These are phyloP conservation scores for Cladophialophora bantiana DNA, from an alignment of 2,329 filamentous ascomycete species.

Conservation along the genomic window DNA sequence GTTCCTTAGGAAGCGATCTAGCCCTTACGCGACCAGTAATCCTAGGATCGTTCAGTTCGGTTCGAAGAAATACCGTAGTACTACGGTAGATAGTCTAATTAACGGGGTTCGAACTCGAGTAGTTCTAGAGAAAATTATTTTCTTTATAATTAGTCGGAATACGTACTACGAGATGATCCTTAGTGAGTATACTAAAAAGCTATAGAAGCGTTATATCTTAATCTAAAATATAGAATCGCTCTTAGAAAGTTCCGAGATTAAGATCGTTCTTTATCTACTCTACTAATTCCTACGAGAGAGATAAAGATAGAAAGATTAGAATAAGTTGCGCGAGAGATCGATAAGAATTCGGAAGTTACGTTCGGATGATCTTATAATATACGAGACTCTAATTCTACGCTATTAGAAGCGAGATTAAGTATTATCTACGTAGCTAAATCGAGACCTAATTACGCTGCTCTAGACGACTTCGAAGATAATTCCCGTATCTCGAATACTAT, in stretches of 20 bases:
- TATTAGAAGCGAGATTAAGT: background rate
- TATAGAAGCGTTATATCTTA: constrained; percentile 4
- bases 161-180: background rate
- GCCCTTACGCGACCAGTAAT: too few species aligned
- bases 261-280: background rate
- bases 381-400: background rate
- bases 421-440: too few species aligned
- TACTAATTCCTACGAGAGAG: background rate
- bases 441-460: too few species aligned
- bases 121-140: background rate
- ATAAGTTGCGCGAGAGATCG: background rate
- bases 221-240: background rate
- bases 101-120: background rate
- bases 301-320: background rate
- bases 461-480: too few species aligned
- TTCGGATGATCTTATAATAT: constrained; percentile 3
- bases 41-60: background rate
- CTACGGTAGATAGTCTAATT: background rate
- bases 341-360: background rate
- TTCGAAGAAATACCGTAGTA: background rate
- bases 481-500: too few species aligned
- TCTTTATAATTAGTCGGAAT: background rate
- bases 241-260: background rate
- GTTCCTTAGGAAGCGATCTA: too few species aligned
- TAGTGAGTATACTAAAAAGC: constrained; percentile 15